Percentiles rank a stretch among this genome's conserved stretches.
Conservation (phyloP, 805 yeast species). For the Starmerella sirachaensis region DNA sequence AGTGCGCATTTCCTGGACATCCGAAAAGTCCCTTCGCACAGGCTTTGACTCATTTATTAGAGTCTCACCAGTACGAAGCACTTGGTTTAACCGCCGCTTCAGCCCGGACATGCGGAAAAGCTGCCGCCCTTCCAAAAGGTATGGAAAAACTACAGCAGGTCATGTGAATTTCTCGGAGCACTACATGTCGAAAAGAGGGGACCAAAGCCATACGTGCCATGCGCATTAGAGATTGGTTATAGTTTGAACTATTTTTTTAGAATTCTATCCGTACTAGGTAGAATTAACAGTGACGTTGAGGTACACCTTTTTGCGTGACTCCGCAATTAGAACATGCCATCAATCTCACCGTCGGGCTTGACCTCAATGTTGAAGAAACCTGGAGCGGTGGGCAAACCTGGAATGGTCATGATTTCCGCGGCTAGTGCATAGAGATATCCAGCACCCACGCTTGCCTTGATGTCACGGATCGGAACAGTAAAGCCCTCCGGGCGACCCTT, state of each 20-base stretch:
- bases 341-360: constrained; percentile 78
- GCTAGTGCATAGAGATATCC: constrained; percentile 94
- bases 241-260: too few species aligned
- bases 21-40: constrained; percentile 15
- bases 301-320: too few species aligned
- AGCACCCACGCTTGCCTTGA: constrained; percentile 90
- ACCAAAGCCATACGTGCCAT: too few species aligned
- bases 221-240: too few species aligned
- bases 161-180: too few species aligned
- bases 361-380: constrained; percentile 97
- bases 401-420: constrained; percentile 93
- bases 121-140: background rate
- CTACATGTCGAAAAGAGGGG: too few species aligned
- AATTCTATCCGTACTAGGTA: too few species aligned
- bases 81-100: constrained; percentile 13
- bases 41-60: constrained; percentile 1
- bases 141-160: too few species aligned
- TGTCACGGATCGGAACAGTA: constrained; percentile 86
- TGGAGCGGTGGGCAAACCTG: constrained; percentile 91
- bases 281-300: too few species aligned
- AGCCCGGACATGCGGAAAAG: constrained; percentile 9
- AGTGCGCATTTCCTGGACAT: constrained; percentile 11
- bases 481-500: constrained; percentile 95
- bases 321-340: constrained; percentile 76
- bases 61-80: constrained; percentile 10